Base-by-base conservation (phyloP, 495 filamentous ascomycete species). In the Daldinia vernicosa region DNA sequence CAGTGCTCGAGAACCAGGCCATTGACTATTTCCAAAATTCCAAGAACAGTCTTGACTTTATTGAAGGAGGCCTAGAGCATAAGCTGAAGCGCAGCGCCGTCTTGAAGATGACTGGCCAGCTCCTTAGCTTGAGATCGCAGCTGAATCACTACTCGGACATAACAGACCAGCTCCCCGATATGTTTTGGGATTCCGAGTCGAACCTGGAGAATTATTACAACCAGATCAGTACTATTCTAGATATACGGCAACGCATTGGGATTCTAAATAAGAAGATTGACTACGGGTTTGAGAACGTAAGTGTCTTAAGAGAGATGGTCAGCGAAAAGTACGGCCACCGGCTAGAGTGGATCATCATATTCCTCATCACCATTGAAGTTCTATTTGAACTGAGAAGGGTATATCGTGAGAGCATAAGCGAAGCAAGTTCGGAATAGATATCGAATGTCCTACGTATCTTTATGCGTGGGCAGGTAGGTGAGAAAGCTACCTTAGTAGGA, bases 261-360 rank as follows among this genome's bases (percentile, higher is more conserved):
- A 88, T 91, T 24, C 80, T 98, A 71, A 99, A 99, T 79, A 92
- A 94, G 82, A 96, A 95, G 83, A 94, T 99, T 88, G 95, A 97
- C 75, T 98, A 98, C 81, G 95, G 94, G 0, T 92, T 93, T 74
- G 95, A 98, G 76, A 98, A 98, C 74, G 95, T 95, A 11, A 92
- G 85, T 67, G 94, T 98, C 12, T 82, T 98, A 15, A 85, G 96
- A 63, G 92, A 97, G 64, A 89, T 92, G 74, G 83, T 96, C 66
- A 97, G 94, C 77, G 95, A 98, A 82, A 91, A 89, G 68, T 92
- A 98, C 78, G 89, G 92, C 9, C 87, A 94, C 14, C 82, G 92
- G 43, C 80, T 99, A n/a, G 95, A 98, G 81, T 97, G 93, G 94
- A 94, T 96, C 76, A 98, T 99, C 72, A 99, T 99, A 74, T 86